These are phyloP conservation scores for Hypoxylon rubiginosum DNA, from an alignment of 2,329 filamentous ascomycete species.

Conservation along the genomic window DNA sequence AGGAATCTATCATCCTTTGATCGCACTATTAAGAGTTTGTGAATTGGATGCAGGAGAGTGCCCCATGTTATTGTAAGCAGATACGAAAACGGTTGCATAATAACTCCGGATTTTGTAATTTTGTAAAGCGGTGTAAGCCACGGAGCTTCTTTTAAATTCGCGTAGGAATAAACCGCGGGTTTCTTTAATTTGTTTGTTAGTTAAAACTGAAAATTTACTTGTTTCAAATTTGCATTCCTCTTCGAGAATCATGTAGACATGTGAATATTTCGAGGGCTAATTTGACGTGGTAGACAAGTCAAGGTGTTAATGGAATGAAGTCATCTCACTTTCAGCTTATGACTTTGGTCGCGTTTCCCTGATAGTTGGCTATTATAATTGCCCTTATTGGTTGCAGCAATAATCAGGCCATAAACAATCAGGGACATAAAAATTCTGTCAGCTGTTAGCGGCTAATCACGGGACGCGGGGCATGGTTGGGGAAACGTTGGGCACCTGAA, in stretches of 20 bases:
- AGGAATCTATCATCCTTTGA: not conserved
- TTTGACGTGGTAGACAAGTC: conserved; percentile 11
- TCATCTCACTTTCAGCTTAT: conserved; percentile 10
- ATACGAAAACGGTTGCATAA: conserved; percentile 3
- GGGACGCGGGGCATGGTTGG: conserved; percentile 15
- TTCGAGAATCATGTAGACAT: conserved; percentile 1
- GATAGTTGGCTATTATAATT: conserved; percentile 11
- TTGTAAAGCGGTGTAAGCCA: conserved; percentile 13
- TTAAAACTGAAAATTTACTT: not conserved
- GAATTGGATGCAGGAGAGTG: too few relatives aligned
- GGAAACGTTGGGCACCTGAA: conserved; percentile 29
- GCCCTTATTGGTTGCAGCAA: conserved; percentile 14
- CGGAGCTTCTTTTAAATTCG: conserved; percentile 1
- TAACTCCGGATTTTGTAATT: conserved; percentile 20
- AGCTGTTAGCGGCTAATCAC: conserved; percentile 36
- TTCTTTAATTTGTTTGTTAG: not conserved
- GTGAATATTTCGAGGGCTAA: not conserved
- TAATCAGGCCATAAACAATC: not conserved
- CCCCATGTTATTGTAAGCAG: not conserved
- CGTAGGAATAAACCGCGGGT: not conserved
- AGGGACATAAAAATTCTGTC: too few relatives aligned
- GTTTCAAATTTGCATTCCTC: not conserved
- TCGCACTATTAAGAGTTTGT: too few relatives aligned
- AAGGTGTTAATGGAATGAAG: conserved; percentile 25
- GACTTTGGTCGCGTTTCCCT: conserved; percentile 9